Conservation (phyloP, 768 basidiomycete species). For the Tulasnella sp. region DNA sequence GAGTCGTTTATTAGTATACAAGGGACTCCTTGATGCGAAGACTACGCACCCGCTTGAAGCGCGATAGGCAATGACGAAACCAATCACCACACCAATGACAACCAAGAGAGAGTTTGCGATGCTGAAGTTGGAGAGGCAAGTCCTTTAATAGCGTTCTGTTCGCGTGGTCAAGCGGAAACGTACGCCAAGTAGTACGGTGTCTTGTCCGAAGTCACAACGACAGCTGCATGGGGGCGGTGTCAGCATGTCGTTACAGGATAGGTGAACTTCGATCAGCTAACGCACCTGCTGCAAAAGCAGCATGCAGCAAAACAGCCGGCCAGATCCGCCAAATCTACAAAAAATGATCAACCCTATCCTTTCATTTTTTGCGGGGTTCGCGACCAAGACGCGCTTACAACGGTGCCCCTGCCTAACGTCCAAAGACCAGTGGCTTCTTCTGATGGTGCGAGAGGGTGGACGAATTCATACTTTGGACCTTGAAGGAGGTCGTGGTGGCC, state of each 20-base stretch:
- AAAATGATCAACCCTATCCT: background rate
- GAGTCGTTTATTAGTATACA: background rate
- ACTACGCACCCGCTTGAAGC: conserved; percentile 17
- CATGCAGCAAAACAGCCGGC: conserved; percentile 29
- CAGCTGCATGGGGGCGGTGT: background rate
- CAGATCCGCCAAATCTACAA: conserved; percentile 32
- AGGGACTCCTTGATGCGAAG: background rate
- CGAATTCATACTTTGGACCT: conserved; percentile 24
- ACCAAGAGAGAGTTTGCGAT: conserved; percentile 16
- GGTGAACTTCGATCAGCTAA: background rate
- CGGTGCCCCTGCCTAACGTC: conserved; percentile 28
- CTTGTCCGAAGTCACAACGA: conserved; percentile 22
- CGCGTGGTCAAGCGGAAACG: background rate
- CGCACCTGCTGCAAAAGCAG: conserved; percentile 25
- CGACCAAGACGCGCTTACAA: conserved; percentile 16
- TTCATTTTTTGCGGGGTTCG: background rate
- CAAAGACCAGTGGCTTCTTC: conserved; percentile 22
- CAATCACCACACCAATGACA: conserved; percentile 30
- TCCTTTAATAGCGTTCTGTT: background rate
- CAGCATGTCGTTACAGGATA: background rate
- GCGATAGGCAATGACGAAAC: conserved; percentile 30
- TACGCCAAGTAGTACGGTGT: conserved; percentile 31
- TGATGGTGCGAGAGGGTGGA: conserved; percentile 7
- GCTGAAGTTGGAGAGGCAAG: background rate
- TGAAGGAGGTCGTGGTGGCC: conserved; percentile 28